Evolutionary conservation across 129 eudicot genomes (phyloP).

Genomic region (Sambucus nigra): DNA sequence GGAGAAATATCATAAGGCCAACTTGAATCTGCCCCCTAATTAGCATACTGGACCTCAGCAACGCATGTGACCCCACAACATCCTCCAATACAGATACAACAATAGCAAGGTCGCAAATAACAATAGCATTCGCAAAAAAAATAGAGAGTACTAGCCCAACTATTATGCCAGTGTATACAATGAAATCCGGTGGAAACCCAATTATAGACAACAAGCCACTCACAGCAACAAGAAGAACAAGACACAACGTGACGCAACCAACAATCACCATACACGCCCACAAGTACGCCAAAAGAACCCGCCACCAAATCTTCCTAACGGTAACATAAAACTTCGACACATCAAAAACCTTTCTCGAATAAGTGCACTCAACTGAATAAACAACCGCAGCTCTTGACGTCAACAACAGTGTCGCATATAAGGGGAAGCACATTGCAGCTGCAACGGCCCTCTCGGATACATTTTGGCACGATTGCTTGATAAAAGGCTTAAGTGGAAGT

Average conservation of each 20-base stretch:
- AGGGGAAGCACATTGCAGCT: conserved; percentile 63
- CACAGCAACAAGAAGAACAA: conserved; percentile 48
- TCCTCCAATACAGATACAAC: conserved; percentile 95
- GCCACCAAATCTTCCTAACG: conserved; percentile 55
- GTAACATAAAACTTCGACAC: conserved; percentile 48
- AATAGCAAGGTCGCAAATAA: conserved; percentile 62
- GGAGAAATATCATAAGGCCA: conserved; percentile 79
- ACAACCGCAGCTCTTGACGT: conserved; percentile 83
- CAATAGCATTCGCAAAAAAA: conserved; percentile 63
- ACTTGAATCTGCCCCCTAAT: conserved; percentile 91
- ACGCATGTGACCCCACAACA: conserved; percentile 71
- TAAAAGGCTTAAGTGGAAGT: conserved; percentile 49
- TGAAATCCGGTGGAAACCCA: conserved; percentile 53
- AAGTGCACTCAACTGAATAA: conserved; percentile 84
- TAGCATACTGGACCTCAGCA: conserved; percentile 59
- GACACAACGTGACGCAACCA: conserved; percentile 56
- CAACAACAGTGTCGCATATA: conserved; percentile 51
- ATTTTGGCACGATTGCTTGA: conserved; percentile 63
- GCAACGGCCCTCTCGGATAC: conserved; percentile 58
- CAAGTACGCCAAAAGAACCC: conserved; percentile 59
- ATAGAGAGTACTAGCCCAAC: conserved; percentile 61
- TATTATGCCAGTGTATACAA: conserved; percentile 39
- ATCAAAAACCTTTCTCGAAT: conserved; percentile 65
- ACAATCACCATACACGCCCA: conserved; percentile 54
- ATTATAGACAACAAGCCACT: conserved; percentile 45